Evolutionary conservation across 192 early-diverging fungal species (phyloP).

Genomic region (Backusella psychrophila): DNA sequence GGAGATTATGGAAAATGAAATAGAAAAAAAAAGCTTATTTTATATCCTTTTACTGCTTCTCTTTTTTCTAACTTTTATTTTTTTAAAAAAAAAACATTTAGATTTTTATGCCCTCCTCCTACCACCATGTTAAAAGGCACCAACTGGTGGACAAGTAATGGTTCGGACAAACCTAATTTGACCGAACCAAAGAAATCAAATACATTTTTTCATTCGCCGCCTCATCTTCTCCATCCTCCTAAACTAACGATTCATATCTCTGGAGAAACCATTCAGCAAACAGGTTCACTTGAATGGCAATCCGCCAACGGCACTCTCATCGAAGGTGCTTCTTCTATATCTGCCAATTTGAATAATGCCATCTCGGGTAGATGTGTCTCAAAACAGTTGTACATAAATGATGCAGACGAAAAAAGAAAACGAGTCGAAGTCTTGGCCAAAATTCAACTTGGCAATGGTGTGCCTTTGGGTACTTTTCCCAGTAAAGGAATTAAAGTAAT

Average conservation of each 20-base stretch:
- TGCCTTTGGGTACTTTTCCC: slow-evolving; percentile 64
- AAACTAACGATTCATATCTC: slow-evolving; percentile 35
- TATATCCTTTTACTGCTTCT: not conserved
- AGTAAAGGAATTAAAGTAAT: slow-evolving; percentile 84
- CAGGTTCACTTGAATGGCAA: slow-evolving; percentile 52
- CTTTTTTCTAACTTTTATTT: too few relatives aligned
- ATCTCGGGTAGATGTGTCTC: slow-evolving; percentile 74
- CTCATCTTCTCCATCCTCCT: slow-evolving; percentile 14
- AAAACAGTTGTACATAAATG: slow-evolving; percentile 82
- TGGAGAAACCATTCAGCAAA: slow-evolving; percentile 39
- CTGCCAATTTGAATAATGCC: slow-evolving; percentile 3
- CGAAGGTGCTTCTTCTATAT: not conserved
- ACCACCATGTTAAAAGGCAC: slow-evolving; percentile 72
- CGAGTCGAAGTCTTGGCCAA: slow-evolving; percentile 72
- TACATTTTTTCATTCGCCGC: slow-evolving; percentile 6
- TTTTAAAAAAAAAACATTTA: not conserved
- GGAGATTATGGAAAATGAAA: not conserved
- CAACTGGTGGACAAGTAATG: slow-evolving; percentile 55
- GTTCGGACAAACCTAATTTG: slow-evolving; percentile 10
- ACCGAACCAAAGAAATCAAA: slow-evolving; percentile 21
- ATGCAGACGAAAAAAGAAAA: slow-evolving; percentile 82
- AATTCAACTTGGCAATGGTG: slow-evolving; percentile 63
- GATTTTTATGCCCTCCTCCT: slow-evolving; percentile 80
- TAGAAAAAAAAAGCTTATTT: not conserved
- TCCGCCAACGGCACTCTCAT: slow-evolving; percentile 18